phyloP scores from a whole-genome alignment of 495 filamentous ascomycete genomes.

The Astrothelium macrocarpum region DNA sequence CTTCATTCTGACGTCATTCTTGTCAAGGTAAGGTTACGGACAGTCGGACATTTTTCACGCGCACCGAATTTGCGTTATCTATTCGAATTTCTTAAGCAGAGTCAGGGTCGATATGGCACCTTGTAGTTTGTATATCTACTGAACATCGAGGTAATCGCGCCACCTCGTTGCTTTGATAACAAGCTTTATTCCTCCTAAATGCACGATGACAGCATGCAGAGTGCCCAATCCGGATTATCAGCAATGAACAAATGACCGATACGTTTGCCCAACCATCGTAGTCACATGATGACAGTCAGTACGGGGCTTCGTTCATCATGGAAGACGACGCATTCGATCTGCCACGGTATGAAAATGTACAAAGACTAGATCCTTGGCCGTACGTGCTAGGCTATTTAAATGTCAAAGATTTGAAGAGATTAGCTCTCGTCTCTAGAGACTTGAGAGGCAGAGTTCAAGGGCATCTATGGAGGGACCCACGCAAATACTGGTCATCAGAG shows the following conservation, averaged over 20 bases:
- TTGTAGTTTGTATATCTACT: too few species aligned
- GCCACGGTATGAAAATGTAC: constrained; percentile 1
- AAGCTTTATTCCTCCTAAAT: too few species aligned
- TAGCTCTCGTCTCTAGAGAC: neutral
- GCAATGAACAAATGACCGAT: neutral
- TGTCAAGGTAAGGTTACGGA: too few species aligned
- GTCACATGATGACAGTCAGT: neutral
- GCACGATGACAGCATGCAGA: too few species aligned
- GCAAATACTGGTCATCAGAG: neutral
- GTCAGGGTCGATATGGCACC: too few species aligned
- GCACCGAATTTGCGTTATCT: too few species aligned
- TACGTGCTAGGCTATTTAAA: neutral
- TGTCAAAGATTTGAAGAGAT: neutral
- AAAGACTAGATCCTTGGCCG: neutral
- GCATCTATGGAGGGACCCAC: neutral
- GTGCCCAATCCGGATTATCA: neutral
- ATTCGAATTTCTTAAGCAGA: too few species aligned
- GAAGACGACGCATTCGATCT: neutral
- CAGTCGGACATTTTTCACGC: too few species aligned
- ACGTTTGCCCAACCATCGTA: neutral
- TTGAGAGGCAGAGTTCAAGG: constrained; percentile 2
- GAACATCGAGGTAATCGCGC: too few species aligned
- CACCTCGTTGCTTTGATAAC: too few species aligned
- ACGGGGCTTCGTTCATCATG: neutral
- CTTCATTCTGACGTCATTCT: too few species aligned